Evolutionary conservation across 2,329 filamentous ascomycete genomes (phyloP), one percentile per base, ranked within the genome.

Genomic region (Alternaria panax): DNA sequence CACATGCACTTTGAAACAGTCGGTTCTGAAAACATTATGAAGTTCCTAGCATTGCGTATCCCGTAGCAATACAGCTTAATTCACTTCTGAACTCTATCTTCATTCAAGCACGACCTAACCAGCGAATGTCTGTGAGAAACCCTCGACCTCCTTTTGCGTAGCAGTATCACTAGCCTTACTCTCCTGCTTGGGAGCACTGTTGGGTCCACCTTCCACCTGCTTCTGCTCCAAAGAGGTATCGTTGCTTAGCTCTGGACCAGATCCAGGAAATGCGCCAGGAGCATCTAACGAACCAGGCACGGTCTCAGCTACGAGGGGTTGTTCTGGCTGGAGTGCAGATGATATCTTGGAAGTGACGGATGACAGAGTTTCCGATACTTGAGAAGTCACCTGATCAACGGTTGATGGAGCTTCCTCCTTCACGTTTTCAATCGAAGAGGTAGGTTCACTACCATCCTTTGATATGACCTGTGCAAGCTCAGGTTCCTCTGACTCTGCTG

Each of bases 251-350:
- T 57, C 56, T 22, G 62, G 42, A 5, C 59, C 62, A 16, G 54
- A 55, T 4, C 55, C 65, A 34, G 69, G 66, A 48, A 69, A 71
- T 2, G 67, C 66, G 25, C 69, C 68, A 14, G 66, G 69, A 4
- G 66, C 65, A 9, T 68, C 67, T 7, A 60, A 57, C 16, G 67
- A 65, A 1, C 63, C 67, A 27, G 59, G 47, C 7, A 53, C 58
- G 8, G 55, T 60, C 16, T 62, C 51, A 20, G 53, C 60, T 14
- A 66, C 59, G 16, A 68, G 34, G 5, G 62, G 62, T 43, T 68
- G 64, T 24, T 61, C 45, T 43, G 45, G 32, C 38, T 54, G 41
- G 11, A 59, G 45, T 36, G 47, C 42, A 11, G 56, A 52, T 18
- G 59, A 52, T 9, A 50, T 27, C 43, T 57, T 51, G 14, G 51